These are phyloP conservation scores for Paxillus involutus DNA, from an alignment of 768 basidiomycete genomes.

Conservation along the genomic window DNA sequence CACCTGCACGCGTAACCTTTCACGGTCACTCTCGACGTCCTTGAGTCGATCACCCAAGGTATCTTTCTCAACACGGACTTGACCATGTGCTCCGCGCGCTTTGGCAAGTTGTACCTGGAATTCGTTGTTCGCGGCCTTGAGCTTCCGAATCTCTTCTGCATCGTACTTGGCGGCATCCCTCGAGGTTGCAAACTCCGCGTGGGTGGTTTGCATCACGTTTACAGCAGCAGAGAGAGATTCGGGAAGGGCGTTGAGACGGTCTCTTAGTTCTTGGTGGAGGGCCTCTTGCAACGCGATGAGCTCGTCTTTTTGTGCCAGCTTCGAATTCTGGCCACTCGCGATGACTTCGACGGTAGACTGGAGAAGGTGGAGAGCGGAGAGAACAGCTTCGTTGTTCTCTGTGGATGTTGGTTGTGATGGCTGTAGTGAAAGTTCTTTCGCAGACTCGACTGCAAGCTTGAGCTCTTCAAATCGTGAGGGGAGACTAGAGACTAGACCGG, in stretches of 20 bases:
- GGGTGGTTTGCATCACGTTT: constrained; percentile 55
- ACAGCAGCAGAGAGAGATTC: constrained; percentile 54
- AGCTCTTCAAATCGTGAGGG: constrained; percentile 47
- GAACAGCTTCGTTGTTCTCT: constrained; percentile 21
- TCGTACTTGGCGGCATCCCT: constrained; percentile 60
- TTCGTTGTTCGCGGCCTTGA: constrained; percentile 55
- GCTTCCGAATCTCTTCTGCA: constrained; percentile 65
- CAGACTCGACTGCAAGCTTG: constrained; percentile 41
- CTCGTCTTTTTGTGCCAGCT: constrained; percentile 48
- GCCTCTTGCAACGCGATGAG: constrained; percentile 49
- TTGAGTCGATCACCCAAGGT: constrained; percentile 60
- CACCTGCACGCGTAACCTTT: constrained; percentile 53
- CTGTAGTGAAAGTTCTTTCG: constrained; percentile 21
- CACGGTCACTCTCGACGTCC: constrained; percentile 63
- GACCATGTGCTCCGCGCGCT: constrained; percentile 75
- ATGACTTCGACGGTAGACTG: constrained; percentile 51
- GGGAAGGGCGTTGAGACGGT: constrained; percentile 59
- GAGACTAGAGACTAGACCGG: constrained; percentile 44
- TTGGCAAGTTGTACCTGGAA: constrained; percentile 72
- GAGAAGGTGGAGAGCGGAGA: constrained; percentile 42
- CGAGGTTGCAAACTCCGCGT: constrained; percentile 60
- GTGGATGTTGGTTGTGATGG: constrained; percentile 15
- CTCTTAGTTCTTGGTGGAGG: constrained; percentile 51
- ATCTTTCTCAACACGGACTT: constrained; percentile 83
- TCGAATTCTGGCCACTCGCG: constrained; percentile 47